Base-by-base conservation (phyloP, 2,329 filamentous ascomycete species). In the Aspergillus aculeatus region DNA sequence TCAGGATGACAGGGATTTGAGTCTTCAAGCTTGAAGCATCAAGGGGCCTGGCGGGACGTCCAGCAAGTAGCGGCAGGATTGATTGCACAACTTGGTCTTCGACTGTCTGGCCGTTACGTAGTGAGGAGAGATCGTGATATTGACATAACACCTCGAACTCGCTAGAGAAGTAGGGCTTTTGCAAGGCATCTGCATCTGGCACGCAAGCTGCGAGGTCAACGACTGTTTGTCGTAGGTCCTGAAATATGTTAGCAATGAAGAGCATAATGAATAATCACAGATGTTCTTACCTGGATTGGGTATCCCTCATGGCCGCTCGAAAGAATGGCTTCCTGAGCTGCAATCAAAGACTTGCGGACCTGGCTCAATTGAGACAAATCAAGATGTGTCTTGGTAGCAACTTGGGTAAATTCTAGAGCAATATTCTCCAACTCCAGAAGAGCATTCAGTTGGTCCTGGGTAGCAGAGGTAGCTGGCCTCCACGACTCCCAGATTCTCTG, bases 401-500 rank as follows among this genome's bases (percentile, higher is more conserved):
- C 63, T 11, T 69, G 67, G 31, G 75, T 74, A 50, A 78, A 78
- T 2, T 74, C 68, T 4, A 69, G 69, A n/a, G 73, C 72, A 32
- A 74, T 67, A 2, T 64, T 60, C 58, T 78, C 74, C 31, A 78
- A 58, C 16, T 77, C 71, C 41, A 76, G 63, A 50, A 77, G 60
- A 23, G 68, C 73, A 50, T 65, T 60, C 47, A 78, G 60, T 57
- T 77, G 74, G 6, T 65, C 62, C 55, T 71, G 65, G 26, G 71
- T 73, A 16, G 69, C 66, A 48, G 84, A 78, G 3, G 82, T 83
- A 11, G 69, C 69, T 32, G 92, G 91, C 56, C 89, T 85, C 69
- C 96, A 84, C 1, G 80, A 69, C 47, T 85, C 84, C 94, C 93
- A 96, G 5, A 96, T 81, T 9, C 79, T 73, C 70, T 95, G 90